phyloP scores from a whole-genome alignment of 208 protist species.

The Acanthamoeba pearcei region DNA sequence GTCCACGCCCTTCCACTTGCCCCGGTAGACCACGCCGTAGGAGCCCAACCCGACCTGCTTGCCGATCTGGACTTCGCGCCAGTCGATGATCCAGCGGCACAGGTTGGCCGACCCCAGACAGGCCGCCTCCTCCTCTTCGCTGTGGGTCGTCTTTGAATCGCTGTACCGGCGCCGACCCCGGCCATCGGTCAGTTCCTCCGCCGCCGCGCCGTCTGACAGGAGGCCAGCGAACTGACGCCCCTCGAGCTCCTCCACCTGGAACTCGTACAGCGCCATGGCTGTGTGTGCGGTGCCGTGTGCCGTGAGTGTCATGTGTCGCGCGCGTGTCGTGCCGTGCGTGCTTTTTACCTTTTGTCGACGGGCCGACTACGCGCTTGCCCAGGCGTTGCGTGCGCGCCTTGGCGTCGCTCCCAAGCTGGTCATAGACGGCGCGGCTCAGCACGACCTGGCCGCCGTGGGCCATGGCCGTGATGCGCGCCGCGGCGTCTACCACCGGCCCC shows the following conservation, averaged over 20 bases:
- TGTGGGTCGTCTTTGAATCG: background rate
- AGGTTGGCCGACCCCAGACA: background rate
- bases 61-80: background rate
- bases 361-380: background rate
- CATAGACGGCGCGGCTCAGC: background rate
- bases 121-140: background rate
- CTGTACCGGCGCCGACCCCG: too few species aligned
- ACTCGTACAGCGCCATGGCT: background rate
- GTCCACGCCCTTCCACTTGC: slow-evolving; percentile 78
- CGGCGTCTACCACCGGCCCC: slow-evolving; percentile 76
- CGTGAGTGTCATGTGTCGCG: background rate
- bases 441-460: slow-evolving; percentile 61
- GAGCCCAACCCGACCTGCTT: slow-evolving; percentile 73
- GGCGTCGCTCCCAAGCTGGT: background rate
- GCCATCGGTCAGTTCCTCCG: too few species aligned
- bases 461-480: slow-evolving; percentile 45
- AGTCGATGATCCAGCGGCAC: slow-evolving; percentile 28
- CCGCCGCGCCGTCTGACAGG: background rate
- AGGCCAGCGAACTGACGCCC: background rate
- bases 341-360: background rate
- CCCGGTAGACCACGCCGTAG: slow-evolving; percentile 81
- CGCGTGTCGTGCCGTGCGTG: background rate
- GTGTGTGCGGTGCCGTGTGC: too few species aligned
- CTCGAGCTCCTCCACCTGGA: background rate
- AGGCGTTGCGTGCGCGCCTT: background rate